phyloP scores from a whole-genome alignment of 176 grass and related monocot species.

The Carex scoparia region DNA sequence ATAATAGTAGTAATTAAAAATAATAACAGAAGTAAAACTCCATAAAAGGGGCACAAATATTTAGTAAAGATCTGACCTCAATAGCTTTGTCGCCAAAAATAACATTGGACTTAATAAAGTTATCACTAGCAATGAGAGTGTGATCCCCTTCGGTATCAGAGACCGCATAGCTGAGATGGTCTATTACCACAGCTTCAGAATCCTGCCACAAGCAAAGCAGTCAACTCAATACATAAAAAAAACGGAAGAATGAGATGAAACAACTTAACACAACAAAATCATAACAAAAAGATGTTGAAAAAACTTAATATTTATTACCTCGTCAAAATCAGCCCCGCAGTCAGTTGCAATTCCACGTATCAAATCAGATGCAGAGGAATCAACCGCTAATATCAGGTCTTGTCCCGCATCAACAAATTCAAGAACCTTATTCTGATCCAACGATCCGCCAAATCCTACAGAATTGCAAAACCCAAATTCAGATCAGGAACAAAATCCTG shows the following conservation, averaged over 20 bases:
- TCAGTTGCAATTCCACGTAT: constrained; percentile 89
- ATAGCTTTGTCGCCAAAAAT: constrained; percentile 56
- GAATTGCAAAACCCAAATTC: constrained; percentile 12
- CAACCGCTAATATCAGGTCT: constrained; percentile 82
- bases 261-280: not conserved
- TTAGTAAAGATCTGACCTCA: constrained; percentile 43
- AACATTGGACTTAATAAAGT: constrained; percentile 72
- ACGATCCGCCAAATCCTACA: constrained; percentile 78
- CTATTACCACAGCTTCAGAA: constrained; percentile 69
- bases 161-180: constrained; percentile 77
- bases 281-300: not conserved
- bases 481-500: not conserved
- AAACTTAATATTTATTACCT: constrained; percentile 48
- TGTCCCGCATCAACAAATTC: constrained; percentile 85
- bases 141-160: constrained; percentile 75
- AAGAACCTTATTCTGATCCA: constrained; percentile 71
- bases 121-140: constrained; percentile 69
- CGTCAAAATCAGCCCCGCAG: constrained; percentile 90
- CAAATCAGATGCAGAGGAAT: constrained; percentile 80
- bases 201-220: constrained; percentile 40
- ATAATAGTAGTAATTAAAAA: not conserved
- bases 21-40: not conserved
- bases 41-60: not conserved
- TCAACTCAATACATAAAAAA: constrained; percentile 2
- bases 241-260: not conserved